phyloP scores from a whole-genome alignment of 1,284 basidiomycete species.

The Sphagnurus paluster region DNA sequence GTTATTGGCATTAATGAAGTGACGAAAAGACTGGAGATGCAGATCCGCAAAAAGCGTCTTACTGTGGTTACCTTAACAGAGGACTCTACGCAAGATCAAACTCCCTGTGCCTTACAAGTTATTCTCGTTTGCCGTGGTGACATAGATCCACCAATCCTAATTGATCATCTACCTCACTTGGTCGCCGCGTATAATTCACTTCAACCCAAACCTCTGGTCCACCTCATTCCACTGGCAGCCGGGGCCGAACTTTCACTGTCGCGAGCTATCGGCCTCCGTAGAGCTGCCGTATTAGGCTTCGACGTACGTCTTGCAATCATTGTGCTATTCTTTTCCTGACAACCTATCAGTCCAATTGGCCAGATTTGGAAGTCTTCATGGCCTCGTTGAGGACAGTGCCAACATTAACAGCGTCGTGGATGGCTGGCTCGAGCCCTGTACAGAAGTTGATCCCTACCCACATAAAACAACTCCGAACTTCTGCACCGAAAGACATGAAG shows the following conservation, averaged over 20 bases:
- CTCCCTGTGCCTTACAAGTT: constrained; percentile 31
- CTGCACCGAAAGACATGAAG: constrained; percentile 78
- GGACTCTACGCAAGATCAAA: constrained; percentile 9
- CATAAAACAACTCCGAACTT: constrained; percentile 85
- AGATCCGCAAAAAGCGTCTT: constrained; percentile 38
- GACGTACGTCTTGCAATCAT: constrained; percentile 32
- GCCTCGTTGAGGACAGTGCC: constrained; percentile 50
- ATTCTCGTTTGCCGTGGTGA: constrained; percentile 75
- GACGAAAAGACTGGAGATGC: constrained; percentile 70
- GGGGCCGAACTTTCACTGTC: constrained; percentile 71
- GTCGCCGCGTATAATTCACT: constrained; percentile 71
- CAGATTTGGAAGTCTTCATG: constrained; percentile 37
- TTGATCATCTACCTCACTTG: constrained; percentile 72
- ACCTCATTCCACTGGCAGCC: constrained; percentile 70
- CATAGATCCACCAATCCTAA: constrained; percentile 67
- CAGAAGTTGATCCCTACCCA: constrained; percentile 66
- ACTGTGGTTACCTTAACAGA: constrained; percentile 22
- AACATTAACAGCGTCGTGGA: constrained; percentile 63
- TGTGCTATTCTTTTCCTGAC: constrained; percentile 4
- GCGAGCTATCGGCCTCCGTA: constrained; percentile 62
- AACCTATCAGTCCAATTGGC: constrained; percentile 34
- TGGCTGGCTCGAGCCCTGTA: constrained; percentile 30
- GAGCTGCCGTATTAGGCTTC: constrained; percentile 70
- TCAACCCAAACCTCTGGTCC: constrained; percentile 35
- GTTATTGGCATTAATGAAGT: constrained; percentile 80